Base-by-base conservation (phyloP, 1,284 basidiomycete species). In the Phellopilus nigrolimitatus region DNA sequence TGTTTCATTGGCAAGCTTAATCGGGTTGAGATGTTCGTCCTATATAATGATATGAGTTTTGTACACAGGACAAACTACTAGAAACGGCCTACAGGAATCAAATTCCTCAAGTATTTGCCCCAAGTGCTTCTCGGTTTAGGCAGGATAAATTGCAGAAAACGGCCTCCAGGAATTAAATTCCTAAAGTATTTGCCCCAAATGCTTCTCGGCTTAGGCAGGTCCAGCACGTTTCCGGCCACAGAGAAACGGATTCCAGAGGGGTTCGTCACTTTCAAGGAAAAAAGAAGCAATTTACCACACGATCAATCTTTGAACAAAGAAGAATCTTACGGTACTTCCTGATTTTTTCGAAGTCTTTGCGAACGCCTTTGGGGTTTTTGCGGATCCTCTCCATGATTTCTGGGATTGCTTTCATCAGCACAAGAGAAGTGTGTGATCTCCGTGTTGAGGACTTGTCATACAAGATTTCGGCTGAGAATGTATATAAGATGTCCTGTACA, bases 241-340 rank as follows among this genome's bases (percentile, higher is more conserved):
- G 89, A 85, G 62, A 99, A 88, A 22, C 95, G 82, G 46, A 95
- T 74, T 33, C 86, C 87, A 28, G 82, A 79, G 1, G 94, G 90
- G 54, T 87, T 74, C 19, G 84, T 85, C 53, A 94, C 90, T 94
- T 62, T 3, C 45, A 31, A 34, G 31, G n/a, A n/a, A n/a, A n/a
- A n/a, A n/a, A n/a, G n/a, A n/a, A n/a, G 47, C 54, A 51, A 56
- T 36, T n/a, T 33, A 39, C 33, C 24, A 25, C 10, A 28, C 8
- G 19, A 49, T 36, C 8, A 28, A 12, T 25, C 39, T 10, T 43
- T 31, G 33, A 4, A 13, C 51, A 31, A 58, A 15, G 5, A 28
- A 38, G 3, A 46, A 12, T 74, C 89, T 65, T 58, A 95, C 92
- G 59, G 57, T 71, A 68, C 54, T 74, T 68, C 55, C 91, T 76